Evolutionary conservation across 2,329 filamentous ascomycete genomes (phyloP), one percentile per base, ranked within the genome.

Genomic region (Penicillium digitatum): DNA sequence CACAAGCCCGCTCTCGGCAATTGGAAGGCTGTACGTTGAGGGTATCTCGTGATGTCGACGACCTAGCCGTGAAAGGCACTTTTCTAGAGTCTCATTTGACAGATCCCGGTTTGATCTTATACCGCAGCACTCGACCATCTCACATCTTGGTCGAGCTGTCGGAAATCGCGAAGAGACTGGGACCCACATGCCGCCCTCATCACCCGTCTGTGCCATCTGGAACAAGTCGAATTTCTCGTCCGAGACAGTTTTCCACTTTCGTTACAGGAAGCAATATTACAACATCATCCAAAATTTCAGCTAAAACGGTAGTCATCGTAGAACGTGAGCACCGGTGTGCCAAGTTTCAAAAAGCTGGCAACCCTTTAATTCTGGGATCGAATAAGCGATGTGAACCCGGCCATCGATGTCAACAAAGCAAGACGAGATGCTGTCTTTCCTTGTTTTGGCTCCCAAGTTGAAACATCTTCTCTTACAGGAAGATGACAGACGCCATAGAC

Each of bases 151-250:
- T 34, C 43, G 18, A 11, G 4, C 11, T 34, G 34, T n/a, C 12
- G 2, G 18, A 10, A 34, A 34, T 34, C 0, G 6, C n/a, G 43
- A 26, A 53, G 32, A 52, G 35, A 34, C 39, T 54, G 46, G 46
- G n/a, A 24, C 35, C 48, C 48, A 14, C 32, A 51, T n/a, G 32
- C 14, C 29, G 44, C 56, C 39, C 52, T 58, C 31, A 50, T 58
- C 12, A 27, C 39, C 39, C 14, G 29, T 3, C 14, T 55, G 3
- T n/a, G 31, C n/a, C 45, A 20, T 22, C 39, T 58, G 6, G 35
- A 38, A 20, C 5, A 47, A 22, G 27, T 53, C 12, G 52, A 58
- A 6, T 58, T 55, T 43, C 2, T 43, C 18, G 20, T 38, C 20
- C 1, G 2, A 2, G 32, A 49, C 27, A 35, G 48, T 18, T 49